phyloP scores from a whole-genome alignment of 1,139 yeast species.

The Diutina rugosa region DNA sequence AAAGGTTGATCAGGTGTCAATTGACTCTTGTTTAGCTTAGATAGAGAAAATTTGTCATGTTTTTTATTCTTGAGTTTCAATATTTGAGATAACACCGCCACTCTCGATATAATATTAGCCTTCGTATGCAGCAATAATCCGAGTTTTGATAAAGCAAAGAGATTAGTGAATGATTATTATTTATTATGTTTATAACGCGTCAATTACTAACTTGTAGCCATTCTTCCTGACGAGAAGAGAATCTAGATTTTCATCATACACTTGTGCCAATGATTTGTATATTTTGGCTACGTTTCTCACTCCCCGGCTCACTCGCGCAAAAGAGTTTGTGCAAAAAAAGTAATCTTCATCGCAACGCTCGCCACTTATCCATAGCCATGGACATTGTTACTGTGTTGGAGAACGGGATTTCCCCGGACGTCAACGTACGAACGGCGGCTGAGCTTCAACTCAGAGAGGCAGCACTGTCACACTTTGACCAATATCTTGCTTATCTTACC shows the following conservation, averaged over 20 bases:
- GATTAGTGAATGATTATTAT: too few species aligned
- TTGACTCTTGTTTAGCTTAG: too few species aligned
- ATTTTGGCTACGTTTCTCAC: not conserved
- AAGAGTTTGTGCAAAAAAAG: not conserved
- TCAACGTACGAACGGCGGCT: slow-evolving; percentile 62
- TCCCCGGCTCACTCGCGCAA: not conserved
- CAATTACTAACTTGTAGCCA: too few species aligned
- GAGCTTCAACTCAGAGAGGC: slow-evolving; percentile 66
- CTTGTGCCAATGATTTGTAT: too few species aligned
- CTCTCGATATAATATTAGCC: too few species aligned
- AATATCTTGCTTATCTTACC: slow-evolving; percentile 59
- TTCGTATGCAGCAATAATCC: not conserved
- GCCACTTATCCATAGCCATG: slow-evolving; percentile 17
- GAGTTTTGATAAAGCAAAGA: not conserved
- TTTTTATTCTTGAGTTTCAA: too few species aligned
- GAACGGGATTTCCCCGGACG: slow-evolving; percentile 63
- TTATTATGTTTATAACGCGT: too few species aligned
- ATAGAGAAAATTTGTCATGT: too few species aligned
- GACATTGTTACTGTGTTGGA: slow-evolving; percentile 67
- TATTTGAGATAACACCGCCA: not conserved
- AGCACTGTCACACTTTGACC: slow-evolving; percentile 61
- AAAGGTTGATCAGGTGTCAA: too few species aligned
- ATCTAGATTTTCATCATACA: too few species aligned
- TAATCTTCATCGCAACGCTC: not conserved
- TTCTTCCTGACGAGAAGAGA: too few species aligned